Evolutionary conservation across 2,329 filamentous ascomycete species (phyloP).

Genomic region (Talaromyces rugulosus): DNA sequence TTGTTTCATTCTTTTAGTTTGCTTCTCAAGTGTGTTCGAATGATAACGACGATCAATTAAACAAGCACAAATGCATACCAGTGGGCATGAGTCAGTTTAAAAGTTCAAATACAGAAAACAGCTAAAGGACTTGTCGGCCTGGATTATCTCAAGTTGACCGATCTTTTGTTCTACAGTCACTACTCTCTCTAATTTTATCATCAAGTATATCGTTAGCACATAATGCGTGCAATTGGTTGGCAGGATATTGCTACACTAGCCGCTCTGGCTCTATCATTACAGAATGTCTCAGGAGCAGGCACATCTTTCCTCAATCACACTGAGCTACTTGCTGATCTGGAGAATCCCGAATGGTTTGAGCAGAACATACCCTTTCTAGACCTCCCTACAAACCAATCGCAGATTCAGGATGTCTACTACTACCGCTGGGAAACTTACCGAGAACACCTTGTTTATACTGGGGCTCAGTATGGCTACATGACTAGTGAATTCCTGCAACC

Average conservation of each 20-base stretch:
- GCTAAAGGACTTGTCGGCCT: background rate
- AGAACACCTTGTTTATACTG: slow-evolving; percentile 42
- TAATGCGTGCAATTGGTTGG: background rate
- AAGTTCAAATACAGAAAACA: background rate
- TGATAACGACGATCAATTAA: background rate
- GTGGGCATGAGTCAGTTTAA: background rate
- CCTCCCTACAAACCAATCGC: background rate
- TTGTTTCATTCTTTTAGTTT: background rate
- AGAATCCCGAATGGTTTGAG: background rate
- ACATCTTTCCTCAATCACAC: background rate
- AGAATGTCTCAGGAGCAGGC: background rate
- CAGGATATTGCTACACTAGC: background rate
- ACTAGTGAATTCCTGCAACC: slow-evolving; percentile 44
- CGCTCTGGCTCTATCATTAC: background rate
- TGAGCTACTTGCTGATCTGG: background rate
- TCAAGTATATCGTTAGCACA: background rate
- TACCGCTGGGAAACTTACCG: slow-evolving; percentile 45
- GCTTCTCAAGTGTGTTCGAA: background rate
- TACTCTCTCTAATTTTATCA: background rate
- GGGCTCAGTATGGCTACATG: slow-evolving; percentile 37
- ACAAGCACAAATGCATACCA: background rate
- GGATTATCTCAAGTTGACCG: background rate
- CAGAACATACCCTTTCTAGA: background rate
- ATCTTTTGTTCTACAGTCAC: background rate
- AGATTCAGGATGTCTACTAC: slow-evolving; percentile 40